Base-by-base conservation (phyloP, 2,329 filamentous ascomycete species). In the Colletotrichum neosansevieriae region DNA sequence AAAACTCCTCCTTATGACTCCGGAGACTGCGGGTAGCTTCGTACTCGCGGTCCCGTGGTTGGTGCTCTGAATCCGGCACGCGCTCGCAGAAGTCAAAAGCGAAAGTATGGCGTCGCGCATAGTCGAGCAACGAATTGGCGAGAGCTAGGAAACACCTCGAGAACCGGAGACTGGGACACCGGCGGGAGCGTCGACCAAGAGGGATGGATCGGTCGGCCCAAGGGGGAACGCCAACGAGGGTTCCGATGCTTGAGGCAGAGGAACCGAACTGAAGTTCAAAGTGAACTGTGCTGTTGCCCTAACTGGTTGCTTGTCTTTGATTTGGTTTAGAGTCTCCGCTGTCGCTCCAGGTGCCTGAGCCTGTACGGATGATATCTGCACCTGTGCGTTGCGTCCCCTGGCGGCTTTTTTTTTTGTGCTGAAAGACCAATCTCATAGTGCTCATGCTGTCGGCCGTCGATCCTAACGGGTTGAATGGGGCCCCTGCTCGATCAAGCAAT, bases 61-160 rank as follows among this genome's bases (percentile, higher is more conserved):
- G 54, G 53, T 54, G 21, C 38, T 45, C 51, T 63, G 45, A 34
- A 36, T 65, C 45, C 54, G 47, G 53, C 65, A 68, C 60, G 53
- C 60, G 63, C 42, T 62, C 63, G 32, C 47, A 53, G 54, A 68
- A 68, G 65, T 68, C 65, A 68, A 68, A 68, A n/a, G 47, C 40
- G 47, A 68, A 68, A 64, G 53, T 65, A 65, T 65, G 65, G 64
- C 60, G 60, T 53, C 47, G 45, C 54, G 65, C 65, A 68, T 68
- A 67, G 64, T 63, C 44, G 51, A 67, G 59, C 64, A 63, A 29
- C 59, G 19, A 54, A 58, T 29, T 24, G 32, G 54, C 50, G 65
- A 64, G 42, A 51, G 45, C 40, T 42, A 54, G 59, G 54, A 58
- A 40, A 64, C 54, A 42, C 11, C 38, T 42, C 17, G 21, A 53